These are phyloP conservation scores for Xerocomus potaroensis DNA, from an alignment of 768 basidiomycete species.

Conservation along the genomic window DNA sequence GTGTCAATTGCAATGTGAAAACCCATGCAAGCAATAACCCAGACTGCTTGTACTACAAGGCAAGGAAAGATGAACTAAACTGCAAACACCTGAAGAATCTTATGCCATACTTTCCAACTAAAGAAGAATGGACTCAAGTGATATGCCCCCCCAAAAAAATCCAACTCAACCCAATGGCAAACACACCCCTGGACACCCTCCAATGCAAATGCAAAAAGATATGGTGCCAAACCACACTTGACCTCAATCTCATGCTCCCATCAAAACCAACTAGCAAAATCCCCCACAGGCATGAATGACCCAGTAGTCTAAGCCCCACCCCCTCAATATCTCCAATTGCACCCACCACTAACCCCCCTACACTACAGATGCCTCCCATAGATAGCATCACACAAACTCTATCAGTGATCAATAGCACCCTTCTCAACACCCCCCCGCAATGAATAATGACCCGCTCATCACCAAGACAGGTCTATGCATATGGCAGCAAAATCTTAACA, in stretches of 20 bases:
- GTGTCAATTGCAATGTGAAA: background rate
- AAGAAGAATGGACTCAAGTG: slow-evolving; percentile 1
- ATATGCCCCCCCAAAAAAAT: background rate
- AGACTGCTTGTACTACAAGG: background rate
- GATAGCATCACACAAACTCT: too few relatives aligned
- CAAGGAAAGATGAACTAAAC: background rate
- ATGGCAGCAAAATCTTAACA: slow-evolving; percentile 12
- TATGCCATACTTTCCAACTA: slow-evolving; percentile 5
- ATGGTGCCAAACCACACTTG: too few relatives aligned
- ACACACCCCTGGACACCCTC: background rate
- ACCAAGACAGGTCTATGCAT: background rate
- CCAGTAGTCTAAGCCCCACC: too few relatives aligned
- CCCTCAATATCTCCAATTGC: too few relatives aligned
- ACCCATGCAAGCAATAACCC: background rate
- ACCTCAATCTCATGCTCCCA: too few relatives aligned
- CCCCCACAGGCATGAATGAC: too few relatives aligned
- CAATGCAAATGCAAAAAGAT: too few relatives aligned
- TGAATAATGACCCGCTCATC: background rate
- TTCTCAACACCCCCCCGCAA: background rate
- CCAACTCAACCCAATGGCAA: too few relatives aligned
- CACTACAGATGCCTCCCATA: too few relatives aligned
- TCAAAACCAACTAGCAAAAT: too few relatives aligned
- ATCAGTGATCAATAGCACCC: background rate
- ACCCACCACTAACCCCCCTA: background rate
- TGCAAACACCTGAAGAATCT: slow-evolving; percentile 1